A percentile compares a stretch with the other conserved stretches of the same genome.
These are phyloP conservation scores for Zygosaccharomyces pseudobailii DNA, from an alignment of 1,139 yeast genomes.

Conservation along the genomic window DNA sequence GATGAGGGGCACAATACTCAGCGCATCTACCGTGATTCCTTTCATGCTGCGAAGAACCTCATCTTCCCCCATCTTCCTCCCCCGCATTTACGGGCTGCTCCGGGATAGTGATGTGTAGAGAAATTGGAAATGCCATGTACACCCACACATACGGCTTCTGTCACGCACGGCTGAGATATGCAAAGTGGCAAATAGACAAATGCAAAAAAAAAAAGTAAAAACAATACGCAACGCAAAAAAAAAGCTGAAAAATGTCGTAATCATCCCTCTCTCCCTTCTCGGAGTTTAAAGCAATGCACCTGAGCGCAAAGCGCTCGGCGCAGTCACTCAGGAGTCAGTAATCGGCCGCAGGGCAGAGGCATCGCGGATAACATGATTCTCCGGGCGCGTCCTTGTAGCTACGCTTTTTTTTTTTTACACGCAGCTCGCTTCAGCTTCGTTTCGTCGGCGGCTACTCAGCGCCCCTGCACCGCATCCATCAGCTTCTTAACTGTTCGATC, in stretches of 20 bases:
- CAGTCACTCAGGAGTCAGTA: background rate
- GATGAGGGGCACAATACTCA: no score
- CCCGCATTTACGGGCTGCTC: no score
- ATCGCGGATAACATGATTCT: no score
- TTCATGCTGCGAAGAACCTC: no score
- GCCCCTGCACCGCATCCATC: no score
- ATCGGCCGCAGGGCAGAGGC: background rate
- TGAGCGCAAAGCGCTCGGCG: background rate
- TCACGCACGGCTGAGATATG: background rate
- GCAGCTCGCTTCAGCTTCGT: background rate
- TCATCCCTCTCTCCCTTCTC: background rate
- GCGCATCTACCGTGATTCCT: no score
- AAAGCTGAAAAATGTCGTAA: background rate
- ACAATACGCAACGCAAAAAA: background rate
- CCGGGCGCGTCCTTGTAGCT: background rate
- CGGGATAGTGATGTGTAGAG: no score
- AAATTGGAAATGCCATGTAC: no score
- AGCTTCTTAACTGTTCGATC: no score
- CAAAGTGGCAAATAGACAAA: background rate
- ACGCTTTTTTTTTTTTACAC: background rate
- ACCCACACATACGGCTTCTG: background rate
- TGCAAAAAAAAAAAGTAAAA: no score
- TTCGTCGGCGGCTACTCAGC: background rate
- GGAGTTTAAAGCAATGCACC: background rate
- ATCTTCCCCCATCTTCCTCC: no score